These are phyloP conservation scores for Spiromyces aspiralis DNA, from an alignment of 371 early-diverging fungal species.

Conservation along the genomic window DNA sequence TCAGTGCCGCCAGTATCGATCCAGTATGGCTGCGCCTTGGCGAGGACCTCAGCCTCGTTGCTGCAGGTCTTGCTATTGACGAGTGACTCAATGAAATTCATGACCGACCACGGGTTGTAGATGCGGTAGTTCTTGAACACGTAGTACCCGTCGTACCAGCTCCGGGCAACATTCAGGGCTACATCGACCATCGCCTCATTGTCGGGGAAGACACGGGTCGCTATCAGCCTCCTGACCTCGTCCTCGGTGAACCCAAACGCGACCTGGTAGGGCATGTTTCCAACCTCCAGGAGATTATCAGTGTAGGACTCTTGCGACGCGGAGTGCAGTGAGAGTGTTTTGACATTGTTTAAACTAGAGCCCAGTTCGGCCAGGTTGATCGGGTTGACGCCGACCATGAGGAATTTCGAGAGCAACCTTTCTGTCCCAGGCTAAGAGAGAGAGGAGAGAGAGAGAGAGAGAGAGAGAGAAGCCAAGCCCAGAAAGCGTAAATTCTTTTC, in stretches of 20 bases:
- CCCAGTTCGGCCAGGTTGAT: not conserved
- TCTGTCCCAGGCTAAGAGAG: too few species aligned
- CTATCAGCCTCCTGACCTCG: conserved; percentile 4
- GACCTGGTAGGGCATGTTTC: not conserved
- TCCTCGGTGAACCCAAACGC: conserved; percentile 4
- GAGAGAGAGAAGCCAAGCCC: too few species aligned
- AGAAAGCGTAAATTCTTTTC: too few species aligned
- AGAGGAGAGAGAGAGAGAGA: too few species aligned
- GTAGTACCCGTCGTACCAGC: conserved; percentile 1
- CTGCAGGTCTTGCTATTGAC: too few species aligned
- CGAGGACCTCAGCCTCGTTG: too few species aligned
- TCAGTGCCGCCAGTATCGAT: too few species aligned
- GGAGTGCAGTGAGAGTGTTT: not conserved
- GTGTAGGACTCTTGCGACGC: not conserved
- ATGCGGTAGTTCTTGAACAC: not conserved
- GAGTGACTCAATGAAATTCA: too few species aligned
- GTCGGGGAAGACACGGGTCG: not conserved
- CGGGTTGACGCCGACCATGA: too few species aligned
- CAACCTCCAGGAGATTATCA: too few species aligned
- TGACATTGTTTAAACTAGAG: conserved; percentile 3
- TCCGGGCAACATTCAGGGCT: not conserved
- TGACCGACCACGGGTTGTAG: not conserved
- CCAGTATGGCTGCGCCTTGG: too few species aligned
- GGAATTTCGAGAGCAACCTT: too few species aligned
- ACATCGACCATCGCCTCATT: not conserved